These are phyloP conservation scores for Leccinum pellstonianum DNA, from an alignment of 768 basidiomycete genomes.

Conservation along the genomic window DNA sequence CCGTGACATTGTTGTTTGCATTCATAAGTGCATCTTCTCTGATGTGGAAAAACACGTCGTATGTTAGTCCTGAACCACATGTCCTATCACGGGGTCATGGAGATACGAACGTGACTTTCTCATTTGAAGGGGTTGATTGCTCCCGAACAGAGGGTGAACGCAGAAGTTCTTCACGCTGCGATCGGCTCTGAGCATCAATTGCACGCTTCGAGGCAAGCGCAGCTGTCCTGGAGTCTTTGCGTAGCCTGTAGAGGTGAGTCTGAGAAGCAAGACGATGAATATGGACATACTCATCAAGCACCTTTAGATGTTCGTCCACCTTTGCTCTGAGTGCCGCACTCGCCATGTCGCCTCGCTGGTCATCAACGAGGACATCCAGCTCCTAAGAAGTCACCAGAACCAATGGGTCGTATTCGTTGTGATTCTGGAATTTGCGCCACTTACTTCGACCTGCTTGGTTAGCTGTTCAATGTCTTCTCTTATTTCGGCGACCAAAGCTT, in stretches of 20 bases:
- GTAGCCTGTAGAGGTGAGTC: conserved; percentile 42
- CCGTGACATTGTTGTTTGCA: conserved; percentile 87
- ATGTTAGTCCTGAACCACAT: neutral
- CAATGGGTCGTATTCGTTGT: conserved; percentile 7
- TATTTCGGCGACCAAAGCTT: conserved; percentile 70
- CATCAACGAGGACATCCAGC: conserved; percentile 68
- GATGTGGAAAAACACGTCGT: conserved; percentile 1
- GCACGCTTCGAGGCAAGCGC: conserved; percentile 69
- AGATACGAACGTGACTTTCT: conserved; percentile 59
- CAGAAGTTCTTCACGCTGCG: conserved; percentile 70
- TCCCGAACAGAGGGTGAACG: conserved; percentile 48
- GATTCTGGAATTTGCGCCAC: conserved; percentile 33
- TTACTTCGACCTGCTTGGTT: conserved; percentile 60
- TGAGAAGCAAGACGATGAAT: neutral
- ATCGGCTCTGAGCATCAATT: conserved; percentile 60
- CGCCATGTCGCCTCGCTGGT: conserved; percentile 59
- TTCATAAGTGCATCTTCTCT: conserved; percentile 87
- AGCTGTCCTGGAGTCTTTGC: conserved; percentile 64
- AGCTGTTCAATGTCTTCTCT: conserved; percentile 71
- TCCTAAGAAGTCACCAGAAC: conserved; percentile 39
- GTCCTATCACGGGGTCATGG: neutral
- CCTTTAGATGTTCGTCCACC: conserved; percentile 48
- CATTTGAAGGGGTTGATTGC: conserved; percentile 43
- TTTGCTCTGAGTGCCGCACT: conserved; percentile 46
- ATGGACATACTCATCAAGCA: conserved; percentile 52